A percentile compares a stretch with the other conserved stretches of the same genome.
Evolutionary conservation across 805 yeast species (phyloP).

Genomic region (Pichia scutulata): DNA sequence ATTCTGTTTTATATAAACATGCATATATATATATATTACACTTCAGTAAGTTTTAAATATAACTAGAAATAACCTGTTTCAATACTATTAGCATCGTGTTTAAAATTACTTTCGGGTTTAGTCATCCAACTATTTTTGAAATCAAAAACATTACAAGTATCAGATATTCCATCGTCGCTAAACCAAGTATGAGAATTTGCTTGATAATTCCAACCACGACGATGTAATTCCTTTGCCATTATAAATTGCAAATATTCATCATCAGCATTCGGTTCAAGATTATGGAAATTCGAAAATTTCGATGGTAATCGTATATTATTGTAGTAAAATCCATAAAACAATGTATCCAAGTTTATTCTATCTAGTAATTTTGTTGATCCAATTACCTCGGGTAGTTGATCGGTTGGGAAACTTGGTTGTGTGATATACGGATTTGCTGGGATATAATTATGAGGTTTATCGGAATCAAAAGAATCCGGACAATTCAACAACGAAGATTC

Average conservation of each 20-base stretch:
- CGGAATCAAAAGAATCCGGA: constrained; percentile 91
- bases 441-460: constrained; percentile 63
- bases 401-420: constrained; percentile 83
- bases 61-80: constrained; percentile 3
- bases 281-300: constrained; percentile 17
- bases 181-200: constrained; percentile 75
- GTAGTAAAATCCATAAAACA: constrained; percentile 89
- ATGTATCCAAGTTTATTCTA: constrained; percentile 77
- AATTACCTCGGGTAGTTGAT: constrained; percentile 60
- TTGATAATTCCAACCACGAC: constrained; percentile 78
- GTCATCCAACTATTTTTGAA: constrained; percentile 43
- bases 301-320: constrained; percentile 28
- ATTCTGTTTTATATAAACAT: too few species aligned
- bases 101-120: constrained; percentile 35
- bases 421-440: constrained; percentile 86
- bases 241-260: constrained; percentile 64
- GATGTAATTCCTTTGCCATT: constrained; percentile 73
- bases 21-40: neutral
- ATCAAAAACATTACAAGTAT: constrained; percentile 69
- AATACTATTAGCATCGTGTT: constrained; percentile 20
- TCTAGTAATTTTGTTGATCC: constrained; percentile 53
- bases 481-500: constrained; percentile 79
- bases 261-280: constrained; percentile 10
- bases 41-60: neutral
- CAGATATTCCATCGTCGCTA: constrained; percentile 39